Evolutionary conservation across 306 rosid species (phyloP), one percentile per base, ranked within the genome.

Genomic region (Trichosanthes cucumerina): DNA sequence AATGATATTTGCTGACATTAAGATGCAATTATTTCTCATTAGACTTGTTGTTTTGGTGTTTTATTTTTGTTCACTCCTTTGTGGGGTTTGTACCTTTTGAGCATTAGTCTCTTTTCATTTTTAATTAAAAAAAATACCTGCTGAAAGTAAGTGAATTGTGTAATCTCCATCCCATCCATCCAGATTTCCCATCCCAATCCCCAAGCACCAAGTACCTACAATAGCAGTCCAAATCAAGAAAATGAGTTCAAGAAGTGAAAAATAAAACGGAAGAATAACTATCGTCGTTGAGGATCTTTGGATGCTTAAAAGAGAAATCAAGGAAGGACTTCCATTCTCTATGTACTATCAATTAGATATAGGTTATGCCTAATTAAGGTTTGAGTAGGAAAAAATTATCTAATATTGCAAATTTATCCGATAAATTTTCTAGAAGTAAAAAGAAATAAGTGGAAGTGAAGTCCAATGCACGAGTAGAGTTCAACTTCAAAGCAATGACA

Each of bases 81-180:
- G n/a, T n/a, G n/a, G n/a, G n/a, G n/a, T n/a, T n/a, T n/a, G n/a
- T n/a, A n/a, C n/a, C n/a, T n/a, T n/a, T n/a, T n/a, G n/a, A n/a
- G n/a, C n/a, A n/a, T n/a, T n/a, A n/a, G n/a, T n/a, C n/a, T n/a
- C n/a, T n/a, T n/a, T n/a, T n/a, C n/a, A n/a, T n/a, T n/a, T n/a
- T n/a, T n/a, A n/a, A n/a, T n/a, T n/a, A n/a, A n/a, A n/a, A n/a
- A n/a, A n/a, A 7, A 69, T 80, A 94, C 97, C 98, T 94, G 97
- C 89, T 92, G 98, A 76, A 94, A 94, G 87, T 92, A 95, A 23
- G 97, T 95, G 83, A 95, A 95, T 57, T 95, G 98, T n/a, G 97
- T 95, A 83, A 95, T 92, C 90, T 95, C 97, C 98, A 95, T 95
- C 36, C 98, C 98, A 78, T 95, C 98, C 98, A 95, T 95, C 98